Base-by-base conservation (phyloP, 2,329 filamentous ascomycete genomes). In the Chrysosporium queenslandicum region DNA sequence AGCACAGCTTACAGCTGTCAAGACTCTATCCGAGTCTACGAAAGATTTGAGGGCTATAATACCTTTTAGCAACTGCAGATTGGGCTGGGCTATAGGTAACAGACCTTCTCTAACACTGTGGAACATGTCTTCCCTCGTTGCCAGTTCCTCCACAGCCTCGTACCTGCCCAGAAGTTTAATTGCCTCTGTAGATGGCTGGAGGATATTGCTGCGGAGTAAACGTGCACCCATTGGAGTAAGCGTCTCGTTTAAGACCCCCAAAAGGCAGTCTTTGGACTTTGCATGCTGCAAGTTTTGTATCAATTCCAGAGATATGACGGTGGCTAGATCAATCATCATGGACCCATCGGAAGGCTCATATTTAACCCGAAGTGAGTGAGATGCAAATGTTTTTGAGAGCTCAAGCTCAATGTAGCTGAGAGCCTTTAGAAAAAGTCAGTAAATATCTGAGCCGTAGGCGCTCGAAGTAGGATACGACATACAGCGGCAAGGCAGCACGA, bases 301-400 rank as follows among this genome's bases (percentile, higher is more conserved):
- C 4, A 98, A 76, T 65, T 98, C 92, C 2, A 98, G 74, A 0
- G 88, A 88, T 34, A 83, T 78, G 25, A 96, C 87, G 0, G 90
- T 94, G 0, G 87, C 85, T 2, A 92, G 77, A 61, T 96, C 91
- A 60, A 97, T 94, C 79, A 94, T 87, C 90, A 97, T 95, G 0
- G 88, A 87, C 21, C 91, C 86, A 63, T 94, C 87, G 0, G 88
- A 89, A 0, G 89, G 85, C 61, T 91, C 84, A 59, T 94, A 96
- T 57, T 82, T 84, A 62, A 97, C 85, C 2, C 88, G 81, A 29
- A 97, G 77, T 18, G 90, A 90, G 64, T 92, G 84, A n/a, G 77
- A 74, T 2, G 81, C 76, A 63, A 95, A 92, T 0, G 77, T 80
- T 55, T 84, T 76, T 3, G 75, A 75, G 55, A 88, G 76, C 5